Evolutionary conservation across 2,329 filamentous ascomycete species (phyloP), one percentile per base, ranked within the genome.

Genomic region (Lachnellula cervina): DNA sequence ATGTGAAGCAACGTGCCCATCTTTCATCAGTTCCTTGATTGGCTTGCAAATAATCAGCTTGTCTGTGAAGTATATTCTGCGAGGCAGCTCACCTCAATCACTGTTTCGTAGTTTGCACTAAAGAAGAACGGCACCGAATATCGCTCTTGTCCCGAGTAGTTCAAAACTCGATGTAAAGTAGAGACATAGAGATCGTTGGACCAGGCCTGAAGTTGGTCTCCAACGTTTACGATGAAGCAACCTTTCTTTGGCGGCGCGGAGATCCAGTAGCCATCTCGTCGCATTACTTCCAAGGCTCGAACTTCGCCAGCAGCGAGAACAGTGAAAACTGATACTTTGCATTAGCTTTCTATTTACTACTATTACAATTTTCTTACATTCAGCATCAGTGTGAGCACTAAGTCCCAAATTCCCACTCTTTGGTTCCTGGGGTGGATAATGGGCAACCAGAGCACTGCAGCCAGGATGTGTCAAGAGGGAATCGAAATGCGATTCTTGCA

Each of bases 401-500:
- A 71, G 68, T 32, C 71, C 62, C 40, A 66, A 44, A 17, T 59
- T 50, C 9, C 54, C 40, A 37, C 42, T 45, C 21, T 46, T 49
- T 55, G 69, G 71, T 9, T 59, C 53, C 37, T 67, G 64, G 2
- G 68, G 62, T 34, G 74, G 74, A 53, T 77, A 77, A 56, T 76
- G 74, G 13, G 54, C 51, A 14, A 54, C 40, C 11, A 64, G 66
- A 34, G 69, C 69, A 3, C 66, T 62, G 1, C 67, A 79, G 0
- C 80, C 80, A 57, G 78, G 73, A 1, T 71, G 74, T n/a, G 77
- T 74, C 56, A 81, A 76, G 2, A 68, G 63, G 57, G 40, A 32
- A 2, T 82, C 80, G 62, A 83, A 82, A 53, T 76, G 76, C 23
- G 72, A 62, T 60, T 84, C 80, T 0, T 74, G 72, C 11, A 83